These are phyloP conservation scores for Helianthus annuus DNA, from an alignment of 129 eudicot species.

Conservation along the genomic window HanXRQr2.0-SUNRISE NC_035449.2:124282393-124282892, in stretches of 20 bases:
- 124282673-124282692: too few species aligned
- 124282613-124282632: conserved; percentile 93
- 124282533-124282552: conserved; percentile 7
- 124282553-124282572: not conserved
- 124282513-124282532: conserved; percentile 59
- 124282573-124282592: conserved; percentile 73
- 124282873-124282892: too few species aligned
- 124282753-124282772: too few species aligned
- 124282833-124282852: too few species aligned
- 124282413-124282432: conserved; percentile 98
- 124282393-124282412: conserved; percentile 80
- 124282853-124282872: too few species aligned
- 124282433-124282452: conserved; percentile 83
- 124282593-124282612: conserved; percentile 81
- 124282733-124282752: too few species aligned
- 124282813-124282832: too few species aligned
- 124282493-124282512: conserved; percentile 77
- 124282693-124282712: too few species aligned
- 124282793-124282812: too few species aligned
- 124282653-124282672: conserved; percentile 85
- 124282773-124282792: too few species aligned
- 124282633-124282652: conserved; percentile 92
- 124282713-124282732: too few species aligned
- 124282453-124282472: conserved; percentile 95
- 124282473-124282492: conserved; percentile 79